phyloP scores from a whole-genome alignment of 2,329 filamentous ascomycete genomes.

The Colletotrichum phormii region DNA sequence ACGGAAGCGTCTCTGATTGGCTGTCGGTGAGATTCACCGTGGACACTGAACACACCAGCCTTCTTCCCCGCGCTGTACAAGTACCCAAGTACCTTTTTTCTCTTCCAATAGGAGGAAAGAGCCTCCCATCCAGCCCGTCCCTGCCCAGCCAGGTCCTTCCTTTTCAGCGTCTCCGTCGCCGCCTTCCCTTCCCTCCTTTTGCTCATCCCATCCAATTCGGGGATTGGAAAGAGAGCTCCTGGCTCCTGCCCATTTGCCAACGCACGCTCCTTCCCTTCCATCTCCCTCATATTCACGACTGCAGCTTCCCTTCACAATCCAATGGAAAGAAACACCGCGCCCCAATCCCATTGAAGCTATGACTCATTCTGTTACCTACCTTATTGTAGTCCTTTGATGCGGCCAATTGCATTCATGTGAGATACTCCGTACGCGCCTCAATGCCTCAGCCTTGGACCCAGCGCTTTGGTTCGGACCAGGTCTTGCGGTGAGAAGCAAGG shows the following conservation, averaged over 20 bases:
- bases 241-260: background rate
- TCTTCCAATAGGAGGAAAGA: slow-evolving; percentile 6
- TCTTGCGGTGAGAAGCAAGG: slow-evolving; percentile 16
- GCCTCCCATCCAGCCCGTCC: slow-evolving; percentile 6
- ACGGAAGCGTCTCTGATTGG: slow-evolving; percentile 34
- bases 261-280: background rate
- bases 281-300: background rate
- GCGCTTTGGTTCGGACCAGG: slow-evolving; percentile 1
- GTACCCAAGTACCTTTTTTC: slow-evolving; percentile 19
- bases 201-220: too few relatives aligned
- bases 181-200: background rate
- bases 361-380: background rate
- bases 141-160: background rate
- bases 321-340: background rate
- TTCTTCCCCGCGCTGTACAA: slow-evolving; percentile 37
- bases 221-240: too few relatives aligned
- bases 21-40: slow-evolving; percentile 27
- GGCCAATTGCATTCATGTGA: background rate
- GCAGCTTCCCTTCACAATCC: background rate
- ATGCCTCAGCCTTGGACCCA: background rate
- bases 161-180: background rate
- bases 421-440: background rate
- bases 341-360: background rate
- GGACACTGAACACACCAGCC: slow-evolving; percentile 14
- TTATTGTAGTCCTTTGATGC: background rate